Evolutionary conservation across 441 rosid species (phyloP).

Genomic region (Pelargonium myrrhifolium): DNA sequence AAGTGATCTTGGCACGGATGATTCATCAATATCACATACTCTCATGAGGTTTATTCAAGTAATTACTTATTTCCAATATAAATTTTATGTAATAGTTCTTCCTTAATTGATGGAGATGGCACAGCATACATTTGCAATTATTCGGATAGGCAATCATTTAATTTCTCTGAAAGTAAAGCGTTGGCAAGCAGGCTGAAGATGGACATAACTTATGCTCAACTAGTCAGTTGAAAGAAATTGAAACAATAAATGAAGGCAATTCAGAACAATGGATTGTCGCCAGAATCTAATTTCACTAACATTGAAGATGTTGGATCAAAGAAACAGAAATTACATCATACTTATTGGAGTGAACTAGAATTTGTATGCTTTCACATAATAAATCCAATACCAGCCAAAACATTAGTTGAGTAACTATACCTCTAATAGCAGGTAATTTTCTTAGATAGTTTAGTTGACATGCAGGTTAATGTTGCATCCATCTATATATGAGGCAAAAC

Average conservation of each 20-base stretch:
- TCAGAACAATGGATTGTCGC: too few relatives aligned
- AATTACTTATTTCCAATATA: slow-evolving; percentile 26
- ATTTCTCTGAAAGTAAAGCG: slow-evolving; percentile 19
- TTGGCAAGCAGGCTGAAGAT: slow-evolving; percentile 14
- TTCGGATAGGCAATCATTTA: slow-evolving; percentile 10
- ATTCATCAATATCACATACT: slow-evolving; percentile 29
- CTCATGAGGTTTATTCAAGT: slow-evolving; percentile 20
- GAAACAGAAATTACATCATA: background rate
- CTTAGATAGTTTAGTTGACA: too few relatives aligned
- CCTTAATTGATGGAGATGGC: background rate
- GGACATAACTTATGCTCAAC: slow-evolving; percentile 5
- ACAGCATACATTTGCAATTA: slow-evolving; percentile 17
- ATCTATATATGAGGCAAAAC: too few relatives aligned
- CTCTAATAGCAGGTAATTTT: too few relatives aligned
- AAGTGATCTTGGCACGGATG: slow-evolving; percentile 35
- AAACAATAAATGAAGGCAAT: slow-evolving; percentile 7
- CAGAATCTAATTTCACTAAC: slow-evolving; percentile 1
- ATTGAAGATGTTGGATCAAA: background rate
- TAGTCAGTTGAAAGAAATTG: slow-evolving; percentile 14
- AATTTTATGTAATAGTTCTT: slow-evolving; percentile 6
- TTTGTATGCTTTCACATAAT: background rate
- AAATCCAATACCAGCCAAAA: background rate
- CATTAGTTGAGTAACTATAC: background rate
- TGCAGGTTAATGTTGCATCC: too few relatives aligned
- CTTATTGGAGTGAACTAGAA: background rate